Conservation (phyloP, 1,139 yeast genomes). For the Geotrichum citri-aurantii region DNA sequence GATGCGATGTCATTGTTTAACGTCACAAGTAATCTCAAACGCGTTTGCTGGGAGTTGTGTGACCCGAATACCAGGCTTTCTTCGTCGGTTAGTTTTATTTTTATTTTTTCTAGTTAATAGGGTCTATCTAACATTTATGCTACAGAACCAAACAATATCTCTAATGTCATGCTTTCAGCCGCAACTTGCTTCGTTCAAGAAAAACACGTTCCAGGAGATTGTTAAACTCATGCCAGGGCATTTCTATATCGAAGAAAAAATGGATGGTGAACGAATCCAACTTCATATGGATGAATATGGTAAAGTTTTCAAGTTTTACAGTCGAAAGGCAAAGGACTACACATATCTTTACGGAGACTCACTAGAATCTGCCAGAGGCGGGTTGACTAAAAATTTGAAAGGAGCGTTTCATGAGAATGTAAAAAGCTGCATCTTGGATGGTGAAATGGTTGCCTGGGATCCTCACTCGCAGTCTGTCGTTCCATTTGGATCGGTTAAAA, state of each 20-base stretch:
- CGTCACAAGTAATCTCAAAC: constrained; percentile 60
- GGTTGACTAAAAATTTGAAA: constrained; percentile 52
- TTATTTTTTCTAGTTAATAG: too few relatives aligned
- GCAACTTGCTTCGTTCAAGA: constrained; percentile 57
- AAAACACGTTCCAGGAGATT: constrained; percentile 45
- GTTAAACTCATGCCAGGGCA: constrained; percentile 39
- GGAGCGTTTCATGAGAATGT: constrained; percentile 45
- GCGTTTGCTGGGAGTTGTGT: constrained; percentile 54
- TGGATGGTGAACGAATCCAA: constrained; percentile 89
- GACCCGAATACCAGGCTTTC: constrained; percentile 32
- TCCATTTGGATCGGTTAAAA: constrained; percentile 76
- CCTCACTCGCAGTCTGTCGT: constrained; percentile 50
- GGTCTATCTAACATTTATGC: background rate
- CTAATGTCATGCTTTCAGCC: constrained; percentile 52
- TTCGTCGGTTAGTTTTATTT: background rate
- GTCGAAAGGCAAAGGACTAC: constrained; percentile 69
- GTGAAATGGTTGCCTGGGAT: constrained; percentile 93
- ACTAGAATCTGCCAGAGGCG: constrained; percentile 45
- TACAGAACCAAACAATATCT: constrained; percentile 20
- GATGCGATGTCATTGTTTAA: constrained; percentile 63
- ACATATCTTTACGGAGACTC: constrained; percentile 68
- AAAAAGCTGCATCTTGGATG: constrained; percentile 58
- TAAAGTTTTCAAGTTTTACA: constrained; percentile 50
- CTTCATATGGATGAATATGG: constrained; percentile 50
- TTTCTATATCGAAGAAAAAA: constrained; percentile 79